A percentile compares a stretch with the other conserved stretches of the same genome.
Conservation (phyloP, 1,139 yeast genomes). For the Geotrichum candidum region DNA sequence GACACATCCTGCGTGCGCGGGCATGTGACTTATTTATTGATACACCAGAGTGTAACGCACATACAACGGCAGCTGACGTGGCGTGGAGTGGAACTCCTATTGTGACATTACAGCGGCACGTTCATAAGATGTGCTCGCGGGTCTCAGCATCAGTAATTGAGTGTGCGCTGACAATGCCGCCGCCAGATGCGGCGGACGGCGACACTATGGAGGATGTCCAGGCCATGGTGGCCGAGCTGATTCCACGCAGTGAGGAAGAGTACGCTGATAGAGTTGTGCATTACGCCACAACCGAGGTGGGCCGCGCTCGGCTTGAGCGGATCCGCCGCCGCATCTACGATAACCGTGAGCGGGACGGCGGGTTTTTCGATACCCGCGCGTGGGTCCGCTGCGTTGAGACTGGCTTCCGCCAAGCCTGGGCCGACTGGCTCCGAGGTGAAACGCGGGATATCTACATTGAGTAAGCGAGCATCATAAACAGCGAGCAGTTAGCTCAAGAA, state of each 20-base stretch:
- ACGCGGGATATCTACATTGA: slow-evolving; percentile 13
- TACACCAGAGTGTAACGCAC: slow-evolving; percentile 37
- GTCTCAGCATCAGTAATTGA: slow-evolving; percentile 31
- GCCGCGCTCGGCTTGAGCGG: slow-evolving; percentile 22
- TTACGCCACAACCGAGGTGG: slow-evolving; percentile 22
- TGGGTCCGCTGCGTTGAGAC: slow-evolving; percentile 32
- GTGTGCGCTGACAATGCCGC: not conserved
- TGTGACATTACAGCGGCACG: slow-evolving; percentile 31
- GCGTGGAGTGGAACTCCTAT: slow-evolving; percentile 36
- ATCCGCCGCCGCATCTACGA: slow-evolving; percentile 27
- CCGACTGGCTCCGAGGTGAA: slow-evolving; percentile 27
- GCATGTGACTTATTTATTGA: slow-evolving; percentile 34
- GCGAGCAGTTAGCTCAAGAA: no score
- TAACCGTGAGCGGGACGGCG: slow-evolving; percentile 24
- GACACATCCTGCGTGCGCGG: slow-evolving; percentile 32
- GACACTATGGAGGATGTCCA: slow-evolving; percentile 17
- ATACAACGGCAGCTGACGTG: slow-evolving; percentile 37
- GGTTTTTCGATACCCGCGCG: slow-evolving; percentile 30
- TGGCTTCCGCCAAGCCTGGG: slow-evolving; percentile 30
- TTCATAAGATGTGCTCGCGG: slow-evolving; percentile 33
- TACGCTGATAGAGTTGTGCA: slow-evolving; percentile 29
- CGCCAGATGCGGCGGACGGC: slow-evolving; percentile 26
- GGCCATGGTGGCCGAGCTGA: slow-evolving; percentile 22
- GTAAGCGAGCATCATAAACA: not conserved
- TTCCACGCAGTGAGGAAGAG: slow-evolving; percentile 28